A percentile compares a stretch with the other conserved stretches of the same genome.
phyloP scores from a whole-genome alignment of 2,329 filamentous ascomycete genomes.

The Rhinocladiella mackenziei region DNA sequence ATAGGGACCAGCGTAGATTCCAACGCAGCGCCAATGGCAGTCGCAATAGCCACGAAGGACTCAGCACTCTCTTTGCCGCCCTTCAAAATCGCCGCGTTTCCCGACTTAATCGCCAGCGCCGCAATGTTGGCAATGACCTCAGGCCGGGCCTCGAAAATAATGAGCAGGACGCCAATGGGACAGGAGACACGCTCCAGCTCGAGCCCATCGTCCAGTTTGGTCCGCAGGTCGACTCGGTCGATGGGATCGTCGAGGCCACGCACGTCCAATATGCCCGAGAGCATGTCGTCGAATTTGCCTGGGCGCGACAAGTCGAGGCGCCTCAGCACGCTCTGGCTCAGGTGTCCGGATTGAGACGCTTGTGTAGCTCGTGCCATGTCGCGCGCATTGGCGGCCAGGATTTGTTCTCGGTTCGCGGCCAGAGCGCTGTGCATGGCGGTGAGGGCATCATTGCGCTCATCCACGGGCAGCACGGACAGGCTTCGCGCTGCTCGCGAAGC shows the following conservation, averaged over 20 bases:
- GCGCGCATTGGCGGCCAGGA: slow-evolving; percentile 79
- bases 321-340: slow-evolving; percentile 80
- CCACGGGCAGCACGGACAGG: slow-evolving; percentile 72
- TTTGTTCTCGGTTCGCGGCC: slow-evolving; percentile 62
- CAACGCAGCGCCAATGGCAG: slow-evolving; percentile 75
- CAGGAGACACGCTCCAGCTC: slow-evolving; percentile 83
- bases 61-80: slow-evolving; percentile 93
- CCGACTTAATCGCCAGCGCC: slow-evolving; percentile 91
- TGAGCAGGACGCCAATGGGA: slow-evolving; percentile 93
- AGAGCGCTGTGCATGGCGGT: slow-evolving; percentile 79
- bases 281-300: slow-evolving; percentile 97
- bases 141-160: slow-evolving; percentile 96
- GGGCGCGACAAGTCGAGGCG: slow-evolving; percentile 78
- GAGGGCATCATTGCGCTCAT: slow-evolving; percentile 78
- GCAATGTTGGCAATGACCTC: slow-evolving; percentile 99
- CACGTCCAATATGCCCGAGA: slow-evolving; percentile 90
- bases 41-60: slow-evolving; percentile 89
- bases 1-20: slow-evolving; percentile 71
- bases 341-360: slow-evolving; percentile 68
- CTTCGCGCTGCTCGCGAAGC: slow-evolving; percentile 78
- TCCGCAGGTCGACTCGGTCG: slow-evolving; percentile 77
- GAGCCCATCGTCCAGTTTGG: slow-evolving; percentile 79
- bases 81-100: slow-evolving; percentile 94
- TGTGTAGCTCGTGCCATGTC: slow-evolving; percentile 72
- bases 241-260: slow-evolving; percentile 84